A percentile compares a stretch with the other conserved stretches of the same genome.
Evolutionary conservation across 495 filamentous ascomycete species (phyloP).

Genomic region (Talaromyces borbonicus): DNA sequence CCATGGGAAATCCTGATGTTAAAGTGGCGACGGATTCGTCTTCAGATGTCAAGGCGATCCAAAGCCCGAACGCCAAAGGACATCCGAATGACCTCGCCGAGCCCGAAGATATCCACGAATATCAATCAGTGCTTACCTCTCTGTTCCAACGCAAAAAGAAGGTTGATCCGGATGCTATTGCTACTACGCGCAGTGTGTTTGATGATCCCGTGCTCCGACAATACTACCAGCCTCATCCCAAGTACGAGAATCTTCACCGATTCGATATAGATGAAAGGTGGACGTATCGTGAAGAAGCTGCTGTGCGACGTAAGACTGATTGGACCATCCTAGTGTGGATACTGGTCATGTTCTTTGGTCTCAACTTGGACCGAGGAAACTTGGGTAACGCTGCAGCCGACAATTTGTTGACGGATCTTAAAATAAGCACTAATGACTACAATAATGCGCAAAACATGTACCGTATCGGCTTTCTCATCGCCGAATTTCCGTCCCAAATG

Average conservation of each 20-base stretch:
- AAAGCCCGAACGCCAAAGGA: slow-evolving; percentile 9
- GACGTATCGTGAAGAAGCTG: slow-evolving; percentile 37
- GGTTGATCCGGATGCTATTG: slow-evolving; percentile 39
- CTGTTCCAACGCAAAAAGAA: slow-evolving; percentile 7
- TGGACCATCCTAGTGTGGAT: slow-evolving; percentile 41
- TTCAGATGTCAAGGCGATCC: not conserved
- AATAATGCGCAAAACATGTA: slow-evolving; percentile 44
- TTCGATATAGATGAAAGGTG: slow-evolving; percentile 34
- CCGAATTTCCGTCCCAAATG: slow-evolving; percentile 53
- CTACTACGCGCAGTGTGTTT: slow-evolving; percentile 40
- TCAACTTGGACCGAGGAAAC: slow-evolving; percentile 68
- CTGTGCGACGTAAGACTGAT: slow-evolving; percentile 25
- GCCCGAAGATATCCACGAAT: slow-evolving; percentile 5
- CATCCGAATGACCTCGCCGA: slow-evolving; percentile 7
- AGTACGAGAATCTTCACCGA: slow-evolving; percentile 32
- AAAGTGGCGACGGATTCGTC: not conserved
- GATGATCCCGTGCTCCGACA: slow-evolving; percentile 34
- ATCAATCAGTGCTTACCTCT: slow-evolving; percentile 8
- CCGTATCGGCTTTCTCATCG: slow-evolving; percentile 24
- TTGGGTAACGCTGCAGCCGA: slow-evolving; percentile 53
- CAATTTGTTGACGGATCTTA: slow-evolving; percentile 45
- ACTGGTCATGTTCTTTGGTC: slow-evolving; percentile 69
- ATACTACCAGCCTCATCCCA: slow-evolving; percentile 29
- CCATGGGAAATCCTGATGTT: not conserved
- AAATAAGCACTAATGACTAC: slow-evolving; percentile 57